Base-by-base conservation (phyloP, 1,139 yeast species). In the Meyerozyma sp. region DNA sequence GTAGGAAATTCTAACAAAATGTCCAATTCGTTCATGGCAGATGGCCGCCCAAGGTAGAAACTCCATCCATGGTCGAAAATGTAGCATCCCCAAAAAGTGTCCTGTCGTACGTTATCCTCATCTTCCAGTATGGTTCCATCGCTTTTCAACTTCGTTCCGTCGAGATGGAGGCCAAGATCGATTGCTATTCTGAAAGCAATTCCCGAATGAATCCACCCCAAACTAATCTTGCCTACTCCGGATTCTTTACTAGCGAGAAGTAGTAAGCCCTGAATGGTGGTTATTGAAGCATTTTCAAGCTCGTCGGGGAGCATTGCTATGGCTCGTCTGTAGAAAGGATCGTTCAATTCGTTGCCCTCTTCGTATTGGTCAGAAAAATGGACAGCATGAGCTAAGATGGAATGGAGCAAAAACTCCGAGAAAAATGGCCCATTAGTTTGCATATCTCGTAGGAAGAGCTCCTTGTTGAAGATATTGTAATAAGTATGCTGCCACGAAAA, bases 41-140 rank as follows among this genome's bases (percentile, higher is more conserved):
- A 32, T 2, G 51, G 51, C 2, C 51, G 38, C 5, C 51, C 51
- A 27, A 48, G 39, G 34, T 47, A 47, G 13, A 46, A 45, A 8
- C 49, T 38, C 51, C 51, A 48, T 9, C 51, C 50, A 40, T 44
- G 49, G 29, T 48, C 51, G 32, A 46, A 47, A 10, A 48, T 40
- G 39, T 42, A 48, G 38, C 50, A 48, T 7, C 50, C 51, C 51
- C 51, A 48, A 41, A 48, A 48, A 8, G 51, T 48, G 18, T 42
- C 40, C n/a, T 28, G 20, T 29, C 50, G 40, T 3, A 46, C 50
- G 6, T 30, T 39, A 14, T 40, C 43, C 21, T 48, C 50, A 23
- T 47, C 49, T 36, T 43, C 43, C 11, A 43, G 39, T 13, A 48
- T 45, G 5, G 42, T 32, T 16, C 46, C 44, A 21, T 44, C 41